Base-by-base conservation (phyloP, 1,284 basidiomycete species). In the Erythrobasidium hasegawianum region DNA sequence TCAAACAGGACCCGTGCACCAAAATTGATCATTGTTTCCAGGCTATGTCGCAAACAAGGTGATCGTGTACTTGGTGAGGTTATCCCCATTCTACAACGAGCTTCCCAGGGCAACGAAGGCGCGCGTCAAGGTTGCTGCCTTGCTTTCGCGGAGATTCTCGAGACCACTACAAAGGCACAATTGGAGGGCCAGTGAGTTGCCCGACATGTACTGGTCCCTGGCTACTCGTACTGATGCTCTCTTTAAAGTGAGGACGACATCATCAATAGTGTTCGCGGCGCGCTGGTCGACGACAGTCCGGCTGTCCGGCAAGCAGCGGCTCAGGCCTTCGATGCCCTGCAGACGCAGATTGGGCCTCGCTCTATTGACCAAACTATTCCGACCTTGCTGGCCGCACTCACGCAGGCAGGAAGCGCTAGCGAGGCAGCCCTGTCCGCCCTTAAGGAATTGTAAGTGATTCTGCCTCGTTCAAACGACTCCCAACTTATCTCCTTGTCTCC, bases 291-390 rank as follows among this genome's bases (percentile, higher is more conserved):
- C 76, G 85, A 88, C 65, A 87, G 93, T 72, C 80, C 87, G 9
- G 84, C 83, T 56, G 96, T 98, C n/a, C 87, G 95, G 65, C 80
- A 87, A 4, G 94, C 95, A 0, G 94, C 95, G 5, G 95, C 95
- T 0, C 87, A 86, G 75, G 90, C 93, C 0, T 98, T 99, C 79
- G 95, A 98, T 76, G 83, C 87, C 1, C 83, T 96, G 54, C 95
- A 97, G 80, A 90, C 94, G 70, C 83, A 89, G 75, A 82, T 95
- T 52, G 95, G 96, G 8, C 83, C 85, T 33, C 89, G 87, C 75
- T 95, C 94, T 5, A 95, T 97, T 72, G 93, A 98, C 75, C 87
- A 95, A 78, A 98, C 92, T 0, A 95, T 98, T 70, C 96, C 95
- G 0, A 97, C 94, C 0, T 78, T 98, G 2, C 79, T 98, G 67